Evolutionary conservation across 2,329 filamentous ascomycete genomes (phyloP).

Genomic region (Chaetomium globosum): DNA sequence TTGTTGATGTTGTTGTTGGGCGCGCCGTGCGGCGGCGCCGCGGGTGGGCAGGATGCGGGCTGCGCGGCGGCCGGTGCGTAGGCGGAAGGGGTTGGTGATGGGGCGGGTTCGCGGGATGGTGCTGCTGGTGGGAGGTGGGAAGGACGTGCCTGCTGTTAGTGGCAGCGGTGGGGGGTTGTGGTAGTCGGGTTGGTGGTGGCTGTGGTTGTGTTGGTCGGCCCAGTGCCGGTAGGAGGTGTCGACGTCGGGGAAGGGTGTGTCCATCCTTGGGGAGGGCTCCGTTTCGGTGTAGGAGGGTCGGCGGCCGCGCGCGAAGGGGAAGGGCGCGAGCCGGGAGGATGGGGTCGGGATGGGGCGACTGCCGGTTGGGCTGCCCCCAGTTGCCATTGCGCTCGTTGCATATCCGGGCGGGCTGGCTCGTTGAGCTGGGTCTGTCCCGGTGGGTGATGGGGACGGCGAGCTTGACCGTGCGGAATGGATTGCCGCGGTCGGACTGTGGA

Average conservation of each 20-base stretch:
- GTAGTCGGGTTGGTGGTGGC: background rate
- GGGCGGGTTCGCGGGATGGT: background rate
- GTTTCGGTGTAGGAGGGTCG: slow-evolving; percentile 49
- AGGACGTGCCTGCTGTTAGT: background rate
- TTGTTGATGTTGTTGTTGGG: background rate
- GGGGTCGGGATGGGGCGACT: slow-evolving; percentile 16
- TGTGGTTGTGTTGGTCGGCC: slow-evolving; percentile 28
- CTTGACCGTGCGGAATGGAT: slow-evolving; percentile 1
- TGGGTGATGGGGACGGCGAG: background rate
- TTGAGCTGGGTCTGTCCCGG: background rate
- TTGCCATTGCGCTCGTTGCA: background rate
- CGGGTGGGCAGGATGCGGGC: background rate
- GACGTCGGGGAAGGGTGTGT: slow-evolving; percentile 37
- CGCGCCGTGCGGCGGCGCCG: background rate
- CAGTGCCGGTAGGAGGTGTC: slow-evolving; percentile 41
- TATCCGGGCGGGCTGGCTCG: background rate
- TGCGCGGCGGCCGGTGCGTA: background rate
- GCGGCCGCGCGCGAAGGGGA: slow-evolving; percentile 36
- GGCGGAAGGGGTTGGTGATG: slow-evolving; percentile 3
- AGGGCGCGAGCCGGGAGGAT: slow-evolving; percentile 14
- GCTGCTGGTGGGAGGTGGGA: background rate
- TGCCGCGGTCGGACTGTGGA: background rate
- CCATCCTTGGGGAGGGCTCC: slow-evolving; percentile 48
- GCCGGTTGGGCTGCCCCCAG: background rate
- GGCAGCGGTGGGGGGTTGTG: background rate